Evolutionary conservation across 306 rosid species (phyloP), one percentile per base, ranked within the genome.

Genomic region (Quercus alba): DNA sequence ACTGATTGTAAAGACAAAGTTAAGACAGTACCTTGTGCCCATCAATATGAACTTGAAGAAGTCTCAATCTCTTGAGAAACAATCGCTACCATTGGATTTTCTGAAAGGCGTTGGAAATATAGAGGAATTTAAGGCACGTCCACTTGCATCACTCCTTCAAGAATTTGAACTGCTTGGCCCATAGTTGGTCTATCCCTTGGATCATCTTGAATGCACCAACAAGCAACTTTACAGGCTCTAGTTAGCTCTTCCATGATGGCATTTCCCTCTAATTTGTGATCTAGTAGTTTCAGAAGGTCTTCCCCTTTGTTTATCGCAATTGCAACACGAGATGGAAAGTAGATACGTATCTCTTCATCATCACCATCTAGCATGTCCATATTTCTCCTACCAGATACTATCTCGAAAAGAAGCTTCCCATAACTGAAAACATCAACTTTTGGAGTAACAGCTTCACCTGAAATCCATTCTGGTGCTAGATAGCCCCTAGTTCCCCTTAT

Each of bases 401-500:
- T 30, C 78, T 87, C 88, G 49, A 87, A 87, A 58, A 83, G 82
- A 88, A 87, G 80, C 91, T 87, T 89, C 11, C 90, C 97, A 6
- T 85, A 88, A 72, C 88, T 87, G 38, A 78, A 87, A 9, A 80
- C 89, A 69, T 85, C 91, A 1, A 87, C 91, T 85, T 87, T 87
- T 2, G 91, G 68, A 4, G 89, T 85, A 19, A 87, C 38, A 20
- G 89, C 77, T 49, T 25, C 26, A 25, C 91, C 87, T 0, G 88
- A 84, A 57, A 91, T 77, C 97, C 93, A 91, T 62, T 91, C 92
- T 0, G 93, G 93, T 0, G 97, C 93, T 62, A 91, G 89, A 75
- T 91, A 91, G 3, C 97, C 97, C 49, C 88, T 81, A 20, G 97
- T 91, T 52, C 93, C 96, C 81, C 91, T 86, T 90, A 91, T 70